Evolutionary conservation across 768 basidiomycete genomes (phyloP).

Genomic region (Chiua virens): DNA sequence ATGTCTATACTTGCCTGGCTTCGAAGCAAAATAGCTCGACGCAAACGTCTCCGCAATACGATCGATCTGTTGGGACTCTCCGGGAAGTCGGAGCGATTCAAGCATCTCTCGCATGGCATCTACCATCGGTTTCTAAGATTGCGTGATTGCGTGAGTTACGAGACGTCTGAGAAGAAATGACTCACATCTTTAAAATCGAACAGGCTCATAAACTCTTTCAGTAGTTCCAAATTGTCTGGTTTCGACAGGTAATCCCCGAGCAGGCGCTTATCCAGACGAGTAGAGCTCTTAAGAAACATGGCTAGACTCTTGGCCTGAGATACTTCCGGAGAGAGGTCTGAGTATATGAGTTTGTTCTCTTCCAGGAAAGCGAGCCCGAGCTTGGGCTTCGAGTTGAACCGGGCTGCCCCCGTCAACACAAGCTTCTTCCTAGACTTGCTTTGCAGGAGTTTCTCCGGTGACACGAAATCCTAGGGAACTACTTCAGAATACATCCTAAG

Average conservation of each 20-base stretch:
- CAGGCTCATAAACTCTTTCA: conserved; percentile 83
- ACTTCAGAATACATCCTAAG: conserved; percentile 1
- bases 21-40: conserved; percentile 81
- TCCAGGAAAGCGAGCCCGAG: conserved; percentile 87
- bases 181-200: conserved; percentile 89
- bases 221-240: conserved; percentile 80
- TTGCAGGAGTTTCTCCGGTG: conserved; percentile 56
- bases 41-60: conserved; percentile 96
- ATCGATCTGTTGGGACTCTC: conserved; percentile 91
- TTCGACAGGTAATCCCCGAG: conserved; percentile 92
- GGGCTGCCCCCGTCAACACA: conserved; percentile 76
- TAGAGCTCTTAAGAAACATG: conserved; percentile 79
- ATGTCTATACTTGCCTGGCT: conserved; percentile 54
- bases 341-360: conserved; percentile 86
- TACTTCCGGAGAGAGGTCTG: conserved; percentile 54
- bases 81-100: conserved; percentile 91
- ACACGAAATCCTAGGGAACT: conserved; percentile 48
- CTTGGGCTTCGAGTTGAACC: conserved; percentile 94
- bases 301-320: conserved; percentile 73
- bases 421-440: conserved; percentile 86
- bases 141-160: conserved; percentile 3
- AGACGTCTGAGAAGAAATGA: conserved; percentile 2
- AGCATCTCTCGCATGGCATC: conserved; percentile 95
- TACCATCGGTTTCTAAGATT: conserved; percentile 80
- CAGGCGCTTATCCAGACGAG: conserved; percentile 86